Base-by-base conservation (phyloP, 202 grass and related monocot species). In the Panicum virgatum region DNA sequence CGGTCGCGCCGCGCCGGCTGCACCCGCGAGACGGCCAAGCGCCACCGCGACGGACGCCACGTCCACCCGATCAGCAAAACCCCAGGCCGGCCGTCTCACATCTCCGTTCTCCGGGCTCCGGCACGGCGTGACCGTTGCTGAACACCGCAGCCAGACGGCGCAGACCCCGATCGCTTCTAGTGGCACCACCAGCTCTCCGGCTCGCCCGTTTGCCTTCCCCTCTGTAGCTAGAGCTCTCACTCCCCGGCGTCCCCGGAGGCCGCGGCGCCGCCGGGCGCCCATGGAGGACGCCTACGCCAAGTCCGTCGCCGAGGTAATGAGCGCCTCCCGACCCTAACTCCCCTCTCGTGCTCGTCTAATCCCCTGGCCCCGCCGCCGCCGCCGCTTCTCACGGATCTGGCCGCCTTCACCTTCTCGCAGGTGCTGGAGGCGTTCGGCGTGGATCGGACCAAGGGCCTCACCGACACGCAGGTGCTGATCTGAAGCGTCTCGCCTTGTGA, bases 271-370 rank as follows among this genome's bases (percentile, higher is more conserved):
- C 51, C 56, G 54, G 58, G 45, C 86, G 40, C 22, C 74, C 65
- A 99, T 99, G 96, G 91, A 99, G 68, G 89, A 94, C 87, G 91
- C 96, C 65, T 93, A 93, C 57, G 89, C 96, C 66, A 99, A 96
- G 80, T 99, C 96, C 75, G 85, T 82, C 78, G 27, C 83, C 30
- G 91, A 96, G 96, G 96, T 99, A 93, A 90, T 10, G 32, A 42
- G 38, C 52, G 34, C 51, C 47, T 32, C 26, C 66, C 9, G 5
- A 47, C 53, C 23, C 44, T 9, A 44, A 5, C 26, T n/a, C 20
- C 11, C 50, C 68, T 78, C 76, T 27, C 10, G 19, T 16, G 53
- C 13, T 23, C 63, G 1, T 61, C 37, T 16, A 59, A 68, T n/a
- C 83, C 26, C 25, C 48, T 22, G 40, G 48, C 48, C 36, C 63